These are phyloP conservation scores for Klebsormidium nitens DNA, from an alignment of 139 green algal species.

Conservation along the genomic window DNA sequence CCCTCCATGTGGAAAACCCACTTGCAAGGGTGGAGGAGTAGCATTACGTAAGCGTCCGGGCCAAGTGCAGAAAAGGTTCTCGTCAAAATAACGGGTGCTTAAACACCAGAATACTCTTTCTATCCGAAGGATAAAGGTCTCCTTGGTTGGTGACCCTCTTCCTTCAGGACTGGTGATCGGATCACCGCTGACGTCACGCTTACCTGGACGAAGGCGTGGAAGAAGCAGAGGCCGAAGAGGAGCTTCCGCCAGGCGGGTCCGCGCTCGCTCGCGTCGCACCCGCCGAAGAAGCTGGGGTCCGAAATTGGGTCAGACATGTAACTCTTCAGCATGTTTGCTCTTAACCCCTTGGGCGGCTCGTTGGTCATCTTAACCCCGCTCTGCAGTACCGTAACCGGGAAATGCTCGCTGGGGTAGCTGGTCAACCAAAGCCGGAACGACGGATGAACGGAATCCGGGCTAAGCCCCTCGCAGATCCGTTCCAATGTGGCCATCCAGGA, in stretches of 20 bases:
- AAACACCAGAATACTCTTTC: no score
- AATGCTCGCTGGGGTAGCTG: slow-evolving; percentile 56
- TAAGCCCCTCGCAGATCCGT: slow-evolving; percentile 58
- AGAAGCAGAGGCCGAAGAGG: slow-evolving; percentile 70
- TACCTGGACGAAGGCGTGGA: slow-evolving; percentile 68
- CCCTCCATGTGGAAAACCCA: no score
- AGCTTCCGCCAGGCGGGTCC: slow-evolving; percentile 56
- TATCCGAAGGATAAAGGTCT: no score
- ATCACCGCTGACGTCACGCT: slow-evolving; percentile 60
- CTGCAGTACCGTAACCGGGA: slow-evolving; percentile 67
- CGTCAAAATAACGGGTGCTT: no score
- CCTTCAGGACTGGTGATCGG: no score
- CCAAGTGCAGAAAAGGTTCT: no score
- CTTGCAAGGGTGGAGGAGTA: no score
- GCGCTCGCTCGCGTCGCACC: slow-evolving; percentile 50
- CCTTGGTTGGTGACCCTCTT: no score
- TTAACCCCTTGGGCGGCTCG: slow-evolving; percentile 67
- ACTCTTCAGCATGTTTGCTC: slow-evolving; percentile 58
- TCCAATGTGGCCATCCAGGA: slow-evolving; percentile 73
- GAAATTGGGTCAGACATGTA: slow-evolving; percentile 56
- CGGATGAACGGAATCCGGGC: slow-evolving; percentile 18
- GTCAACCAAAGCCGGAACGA: slow-evolving; percentile 67
- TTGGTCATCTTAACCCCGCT: slow-evolving; percentile 74
- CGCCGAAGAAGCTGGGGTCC: slow-evolving; percentile 52
- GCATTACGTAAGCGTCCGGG: no score